Conservation (phyloP, 2,329 filamentous ascomycete genomes). For the Elsinoe necatrix region DNA sequence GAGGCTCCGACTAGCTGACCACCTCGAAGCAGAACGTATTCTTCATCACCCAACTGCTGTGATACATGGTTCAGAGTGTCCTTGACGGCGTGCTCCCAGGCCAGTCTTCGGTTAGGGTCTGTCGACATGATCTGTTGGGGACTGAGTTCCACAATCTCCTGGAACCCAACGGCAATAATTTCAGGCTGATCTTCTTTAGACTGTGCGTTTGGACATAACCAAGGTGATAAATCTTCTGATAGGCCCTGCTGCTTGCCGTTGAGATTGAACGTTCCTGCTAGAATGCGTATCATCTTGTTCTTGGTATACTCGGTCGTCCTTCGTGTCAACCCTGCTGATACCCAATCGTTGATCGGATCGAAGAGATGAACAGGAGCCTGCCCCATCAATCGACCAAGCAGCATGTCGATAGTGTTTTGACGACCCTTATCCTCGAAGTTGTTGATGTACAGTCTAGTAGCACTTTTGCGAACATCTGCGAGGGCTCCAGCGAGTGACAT, state of each 20-base stretch:
- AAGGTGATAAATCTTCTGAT: constrained; percentile 69
- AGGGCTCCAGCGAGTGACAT: constrained; percentile 91
- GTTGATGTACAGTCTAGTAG: constrained; percentile 90
- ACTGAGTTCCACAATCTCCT: constrained; percentile 96
- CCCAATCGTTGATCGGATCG: constrained; percentile 90
- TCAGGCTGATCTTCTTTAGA: constrained; percentile 59
- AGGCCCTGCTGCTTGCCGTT: constrained; percentile 79
- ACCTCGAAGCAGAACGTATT: constrained; percentile 82
- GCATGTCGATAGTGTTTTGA: constrained; percentile 89
- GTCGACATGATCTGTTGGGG: constrained; percentile 99
- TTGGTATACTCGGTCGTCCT: constrained; percentile 64
- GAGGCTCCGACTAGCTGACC: constrained; percentile 93
- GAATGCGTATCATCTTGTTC: constrained; percentile 65
- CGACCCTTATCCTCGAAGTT: constrained; percentile 91
- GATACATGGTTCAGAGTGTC: constrained; percentile 66
- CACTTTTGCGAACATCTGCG: constrained; percentile 91
- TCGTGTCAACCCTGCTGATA: constrained; percentile 65
- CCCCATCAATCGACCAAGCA: constrained; percentile 78
- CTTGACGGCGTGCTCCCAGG: constrained; percentile 80
- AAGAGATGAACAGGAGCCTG: constrained; percentile 78
- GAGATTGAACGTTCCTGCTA: constrained; percentile 85
- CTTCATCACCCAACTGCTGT: constrained; percentile 55
- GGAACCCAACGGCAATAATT: constrained; percentile 84
- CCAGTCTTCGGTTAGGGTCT: constrained; percentile 72
- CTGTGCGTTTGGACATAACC: constrained; percentile 65